Evolutionary conservation across 1,284 basidiomycete genomes (phyloP).

Genomic region (Earliella scabrosa): DNA sequence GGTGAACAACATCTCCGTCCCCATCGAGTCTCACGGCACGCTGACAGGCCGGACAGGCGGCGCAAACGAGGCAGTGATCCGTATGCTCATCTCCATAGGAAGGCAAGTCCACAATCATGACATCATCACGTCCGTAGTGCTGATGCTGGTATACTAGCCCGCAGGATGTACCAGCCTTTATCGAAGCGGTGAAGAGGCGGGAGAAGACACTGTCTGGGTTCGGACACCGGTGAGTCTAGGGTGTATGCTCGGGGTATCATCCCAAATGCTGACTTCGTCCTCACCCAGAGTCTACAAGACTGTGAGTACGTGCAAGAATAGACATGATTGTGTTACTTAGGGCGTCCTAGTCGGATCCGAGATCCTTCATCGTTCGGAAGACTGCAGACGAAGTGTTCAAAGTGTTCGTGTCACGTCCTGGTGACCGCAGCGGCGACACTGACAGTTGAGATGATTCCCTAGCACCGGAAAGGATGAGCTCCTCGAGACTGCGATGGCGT

Average conservation of each 20-base stretch:
- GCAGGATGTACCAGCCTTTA: constrained; percentile 82
- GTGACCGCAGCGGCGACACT: not conserved
- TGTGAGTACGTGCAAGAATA: constrained; percentile 44
- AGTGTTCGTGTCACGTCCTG: constrained; percentile 52
- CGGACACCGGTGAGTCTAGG: constrained; percentile 68
- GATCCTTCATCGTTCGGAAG: constrained; percentile 86
- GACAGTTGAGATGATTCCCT: constrained; percentile 3
- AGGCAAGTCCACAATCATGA: constrained; percentile 47
- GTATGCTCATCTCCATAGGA: constrained; percentile 88
- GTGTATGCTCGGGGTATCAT: not conserved
- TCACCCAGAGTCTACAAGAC: constrained; percentile 74
- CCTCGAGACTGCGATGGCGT: constrained; percentile 84
- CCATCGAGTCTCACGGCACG: not conserved
- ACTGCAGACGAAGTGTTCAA: constrained; percentile 88
- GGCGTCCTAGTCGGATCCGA: constrained; percentile 75
- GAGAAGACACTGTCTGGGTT: constrained; percentile 88
- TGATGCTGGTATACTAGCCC: constrained; percentile 50
- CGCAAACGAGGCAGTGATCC: constrained; percentile 88
- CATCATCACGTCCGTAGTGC: not conserved
- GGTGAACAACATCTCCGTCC: constrained; percentile 40
- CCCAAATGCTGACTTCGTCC: not conserved
- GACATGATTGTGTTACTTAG: not conserved
- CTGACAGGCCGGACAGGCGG: constrained; percentile 52
- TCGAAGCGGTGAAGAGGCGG: constrained; percentile 83
- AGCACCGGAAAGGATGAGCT: constrained; percentile 84